Base-by-base conservation (phyloP, 371 early-diverging fungal species). In the Syncephalastrum sp. region DNA sequence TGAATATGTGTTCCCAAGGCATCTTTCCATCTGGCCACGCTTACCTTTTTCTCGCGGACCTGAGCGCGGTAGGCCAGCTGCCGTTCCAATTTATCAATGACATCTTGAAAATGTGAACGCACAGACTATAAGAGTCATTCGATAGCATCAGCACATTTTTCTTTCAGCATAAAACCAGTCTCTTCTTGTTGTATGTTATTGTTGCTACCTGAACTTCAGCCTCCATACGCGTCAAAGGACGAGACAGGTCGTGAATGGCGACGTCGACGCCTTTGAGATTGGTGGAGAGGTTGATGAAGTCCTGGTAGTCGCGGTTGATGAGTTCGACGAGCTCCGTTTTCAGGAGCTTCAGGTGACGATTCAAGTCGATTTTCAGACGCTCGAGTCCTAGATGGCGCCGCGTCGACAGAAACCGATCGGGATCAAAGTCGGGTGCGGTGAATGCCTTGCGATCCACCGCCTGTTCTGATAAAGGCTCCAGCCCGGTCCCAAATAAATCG, bases 291-390 rank as follows among this genome's bases (percentile, higher is more conserved):
- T 86, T 84, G 50, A 93, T 88, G 64, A 91, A 91, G 57, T 91
- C 89, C 24, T 89, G 87, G 64, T 90, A 93, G 61, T 91, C 91
- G 54, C 79, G 70, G 65, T 91, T 90, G 67, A 91, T 89, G 47
- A 91, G 79, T 48, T 91, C 93, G 14, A 91, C 83, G 24, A 93
- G 82, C 52, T 90, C 91, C 14, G 74, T 71, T 64, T 89, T 90
- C 27, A 91, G 66, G 16, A 77, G 71, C 44, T 72, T 75, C 60
- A 87, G 69, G 60, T 86, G 86, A 1, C 68, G 45, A 45, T 79
- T 83, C 24, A 89, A 72, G 62, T 89, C 90, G 10, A 69, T 69
- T 61, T 88, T 88, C 56, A 91, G 74, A 25, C 80, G 68, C 38
- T 88, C 88, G 4, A 88, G 60, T 13, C 86, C 82, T 44, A 91